These are phyloP conservation scores for Diplogelasinospora grovesii DNA, from an alignment of 495 filamentous ascomycete species.

Conservation along the genomic window DNA sequence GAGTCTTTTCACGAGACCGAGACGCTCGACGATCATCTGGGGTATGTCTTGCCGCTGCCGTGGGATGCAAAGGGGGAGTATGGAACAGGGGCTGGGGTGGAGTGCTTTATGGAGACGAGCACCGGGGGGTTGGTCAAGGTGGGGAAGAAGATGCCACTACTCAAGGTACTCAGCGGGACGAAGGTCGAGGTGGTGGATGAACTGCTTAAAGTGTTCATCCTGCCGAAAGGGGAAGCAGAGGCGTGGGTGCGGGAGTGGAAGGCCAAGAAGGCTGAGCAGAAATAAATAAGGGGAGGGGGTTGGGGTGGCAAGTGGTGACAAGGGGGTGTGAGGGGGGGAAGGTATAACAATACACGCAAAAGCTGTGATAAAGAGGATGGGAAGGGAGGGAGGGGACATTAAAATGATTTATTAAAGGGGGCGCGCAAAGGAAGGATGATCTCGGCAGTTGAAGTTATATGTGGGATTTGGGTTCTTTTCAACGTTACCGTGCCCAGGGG, in stretches of 20 bases:
- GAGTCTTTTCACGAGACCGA: conserved; percentile 73
- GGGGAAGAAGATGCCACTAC: conserved; percentile 72
- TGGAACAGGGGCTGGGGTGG: conserved; percentile 53
- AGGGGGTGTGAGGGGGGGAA: no score
- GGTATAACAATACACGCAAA: no score
- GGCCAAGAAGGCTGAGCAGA: conserved; percentile 46
- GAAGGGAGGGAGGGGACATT: no score
- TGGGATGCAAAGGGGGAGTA: conserved; percentile 77
- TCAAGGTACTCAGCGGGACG: conserved; percentile 67
- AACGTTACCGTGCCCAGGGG: no score
- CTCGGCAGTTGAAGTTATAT: no score
- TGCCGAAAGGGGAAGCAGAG: conserved; percentile 60
- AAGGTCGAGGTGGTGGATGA: conserved; percentile 85
- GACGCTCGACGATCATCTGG: conserved; percentile 62
- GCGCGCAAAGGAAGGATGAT: no score
- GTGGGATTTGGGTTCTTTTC: no score
- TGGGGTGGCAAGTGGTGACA: no score
- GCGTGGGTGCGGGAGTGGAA: conserved; percentile 84
- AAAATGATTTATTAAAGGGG: no score
- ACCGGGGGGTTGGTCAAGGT: conserved; percentile 78
- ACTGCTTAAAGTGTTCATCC: conserved; percentile 69
- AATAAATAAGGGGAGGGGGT: conserved; percentile 1
- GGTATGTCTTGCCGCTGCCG: conserved; percentile 72
- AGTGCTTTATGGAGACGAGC: conserved; percentile 82
- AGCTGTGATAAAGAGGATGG: no score